A percentile compares a stretch with the other conserved stretches of the same genome.
These are phyloP conservation scores for Monilinia vaccinii-corymbosi DNA, from an alignment of 2,329 filamentous ascomycete genomes.

Conservation along the genomic window DNA sequence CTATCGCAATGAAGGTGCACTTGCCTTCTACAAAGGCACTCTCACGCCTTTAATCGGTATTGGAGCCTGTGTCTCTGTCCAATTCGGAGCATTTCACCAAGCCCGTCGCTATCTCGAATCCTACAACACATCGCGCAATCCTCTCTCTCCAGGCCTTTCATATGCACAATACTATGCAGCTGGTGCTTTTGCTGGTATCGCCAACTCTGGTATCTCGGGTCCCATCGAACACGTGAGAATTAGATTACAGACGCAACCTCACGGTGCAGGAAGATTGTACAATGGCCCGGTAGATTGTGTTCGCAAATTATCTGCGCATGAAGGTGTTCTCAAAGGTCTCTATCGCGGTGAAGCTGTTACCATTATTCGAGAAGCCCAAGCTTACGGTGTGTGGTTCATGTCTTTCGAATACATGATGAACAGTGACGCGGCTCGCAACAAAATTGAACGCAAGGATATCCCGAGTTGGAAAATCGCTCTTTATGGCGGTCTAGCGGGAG, in stretches of 20 bases:
- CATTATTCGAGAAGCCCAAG: constrained; percentile 78
- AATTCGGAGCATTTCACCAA: constrained; percentile 95
- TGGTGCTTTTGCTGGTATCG: constrained; percentile 84
- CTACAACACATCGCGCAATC: constrained; percentile 47
- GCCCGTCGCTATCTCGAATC: constrained; percentile 79
- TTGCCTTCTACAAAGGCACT: constrained; percentile 98
- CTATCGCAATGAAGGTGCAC: constrained; percentile 75
- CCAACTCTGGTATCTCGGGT: constrained; percentile 79
- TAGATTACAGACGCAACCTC: constrained; percentile 89
- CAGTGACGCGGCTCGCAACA: constrained; percentile 69
- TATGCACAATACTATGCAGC: constrained; percentile 85
- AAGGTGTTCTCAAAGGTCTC: constrained; percentile 61
- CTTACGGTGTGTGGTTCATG: constrained; percentile 93
- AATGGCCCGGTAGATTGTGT: constrained; percentile 82
- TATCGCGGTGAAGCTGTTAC: constrained; percentile 88
- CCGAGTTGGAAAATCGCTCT: constrained; percentile 77
- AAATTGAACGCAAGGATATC: constrained; percentile 65
- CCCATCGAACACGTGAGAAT: constrained; percentile 98
- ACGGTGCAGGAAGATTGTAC: constrained; percentile 73
- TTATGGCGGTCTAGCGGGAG: constrained; percentile 88
- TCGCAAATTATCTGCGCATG: constrained; percentile 62
- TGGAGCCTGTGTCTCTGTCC: constrained; percentile 94
- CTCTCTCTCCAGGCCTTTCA: constrained; percentile 43
- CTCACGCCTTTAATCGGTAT: constrained; percentile 91
- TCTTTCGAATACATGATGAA: constrained; percentile 97